Evolutionary conservation across 2,329 filamentous ascomycete genomes (phyloP), one percentile per base, ranked within the genome.

Genomic region (Coccinonectria pachysandricola): DNA sequence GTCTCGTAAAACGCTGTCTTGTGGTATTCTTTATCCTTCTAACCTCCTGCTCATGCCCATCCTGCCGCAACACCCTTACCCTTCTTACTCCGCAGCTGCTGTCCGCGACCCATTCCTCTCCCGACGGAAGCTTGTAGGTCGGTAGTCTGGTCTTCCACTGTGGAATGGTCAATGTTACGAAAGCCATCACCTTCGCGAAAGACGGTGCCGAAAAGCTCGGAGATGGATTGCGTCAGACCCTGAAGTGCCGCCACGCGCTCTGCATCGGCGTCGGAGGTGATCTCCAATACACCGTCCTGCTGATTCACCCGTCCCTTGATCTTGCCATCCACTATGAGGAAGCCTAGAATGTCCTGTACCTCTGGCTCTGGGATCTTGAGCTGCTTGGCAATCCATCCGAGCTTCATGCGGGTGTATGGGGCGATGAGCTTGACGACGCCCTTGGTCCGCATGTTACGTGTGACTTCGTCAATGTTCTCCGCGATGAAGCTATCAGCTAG

Each of bases 391-490:
- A 98, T 85, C 67, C 92, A 94, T 12, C 67, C 65, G 13, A 96
- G 64, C 37, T 80, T 84, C 71, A 96, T 94, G 26, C 86, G 77
- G 5, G 84, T 92, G 62, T 96, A 98, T 0, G 91, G 91, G 4
- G 86, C 86, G 37, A 96, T 91, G 13, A 96, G 67, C 59, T 91
- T 94, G 37, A 94, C 62, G 7, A 96, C 77, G 2, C 87, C 88
- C 65, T 95, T 95, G 40, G 87, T 96, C 28, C 91, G 82, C 80
- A 98, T 94, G 56, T 91, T 95, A 21, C 91, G 82, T 27, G 88
- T 98, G 31, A 98, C 88, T 59, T 98, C 91, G 55, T 96, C 91
- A 43, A 98, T 98, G 52, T 98, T 96, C 59, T 96, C 91, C 15
- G 88, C 88, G 44, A 98, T 98, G 60, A 96, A 98, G 0, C 83